Evolutionary conservation across 2,329 filamentous ascomycete genomes (phyloP), one percentile per base, ranked within the genome.

Genomic region (Fusarium redolens): DNA sequence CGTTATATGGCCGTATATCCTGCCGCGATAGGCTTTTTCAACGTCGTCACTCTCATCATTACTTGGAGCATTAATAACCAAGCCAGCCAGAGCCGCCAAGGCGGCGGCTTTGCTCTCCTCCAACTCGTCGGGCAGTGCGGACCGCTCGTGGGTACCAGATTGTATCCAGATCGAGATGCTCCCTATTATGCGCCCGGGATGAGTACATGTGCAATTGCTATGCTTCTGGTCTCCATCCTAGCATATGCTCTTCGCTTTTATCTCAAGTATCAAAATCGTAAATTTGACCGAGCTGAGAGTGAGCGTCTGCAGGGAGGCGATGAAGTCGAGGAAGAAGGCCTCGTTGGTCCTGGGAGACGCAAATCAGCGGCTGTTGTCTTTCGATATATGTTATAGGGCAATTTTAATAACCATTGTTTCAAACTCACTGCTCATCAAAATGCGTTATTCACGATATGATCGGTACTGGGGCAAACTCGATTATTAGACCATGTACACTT

Each of bases 11-110:
- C 91, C 62, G 87, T 97, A 12, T 97, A 92, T 79, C 94, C 93
- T 0, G 94, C 95, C 4, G 89, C 91, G 4, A 85, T 90, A 2
- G 95, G 95, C 7, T 96, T 97, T 82, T 96, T 97, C 85, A 91
- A 89, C 67, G 92, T 94, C 25, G 92, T 97, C 64, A 94, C 94
- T 0, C 87, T 97, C 37, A 92, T 95, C 74, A 93, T 97, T 63
- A 92, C 93, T 4, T 97, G 95, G 95, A 93, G 89, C 40, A 89
- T 97, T 78, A 97, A 97, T 79, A 97, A 97, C 81, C 93, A 96
- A 79, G 83, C 88, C 59, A 90, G 86, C 17, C 89, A 91, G 69
- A 89, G 88, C 57, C 89, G 90, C 11, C 92, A 93, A 73, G 93
- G 93, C 0, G 90, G 90, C 3, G 93, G 92, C 3, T 93, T 97